Conservation (phyloP, 2,329 filamentous ascomycete genomes). For the Tetracladium maxilliforme region DNA sequence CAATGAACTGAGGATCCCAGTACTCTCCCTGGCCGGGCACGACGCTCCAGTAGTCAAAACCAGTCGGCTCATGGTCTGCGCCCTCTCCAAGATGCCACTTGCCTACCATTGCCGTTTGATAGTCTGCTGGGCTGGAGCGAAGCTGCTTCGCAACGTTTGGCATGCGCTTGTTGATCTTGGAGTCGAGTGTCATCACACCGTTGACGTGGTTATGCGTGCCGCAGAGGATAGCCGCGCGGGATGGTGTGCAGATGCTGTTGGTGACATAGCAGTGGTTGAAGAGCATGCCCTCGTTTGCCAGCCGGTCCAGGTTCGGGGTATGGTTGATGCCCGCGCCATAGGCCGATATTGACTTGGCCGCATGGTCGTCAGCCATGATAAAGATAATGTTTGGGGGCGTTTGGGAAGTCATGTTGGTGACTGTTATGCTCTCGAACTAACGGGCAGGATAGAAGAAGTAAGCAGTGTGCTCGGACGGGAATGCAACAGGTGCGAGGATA, state of each 20-base stretch:
- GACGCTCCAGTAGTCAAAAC: conserved; percentile 36
- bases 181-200: conserved; percentile 30
- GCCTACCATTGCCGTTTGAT: conserved; percentile 35
- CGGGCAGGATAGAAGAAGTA: too few species aligned
- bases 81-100: conserved; percentile 40
- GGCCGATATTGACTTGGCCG: conserved; percentile 29
- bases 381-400: conserved; percentile 26
- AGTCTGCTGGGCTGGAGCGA: conserved; percentile 25
- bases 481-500: too few species aligned
- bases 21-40: conserved; percentile 36
- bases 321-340: conserved; percentile 35
- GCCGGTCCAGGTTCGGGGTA: conserved; percentile 33
- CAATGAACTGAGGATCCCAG: conserved; percentile 33
- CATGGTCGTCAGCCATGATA: conserved; percentile 40
- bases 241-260: conserved; percentile 36
- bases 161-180: conserved; percentile 30
- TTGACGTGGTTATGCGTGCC: conserved; percentile 38
- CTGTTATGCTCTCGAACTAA: too few species aligned
- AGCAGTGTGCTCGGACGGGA: too few species aligned
- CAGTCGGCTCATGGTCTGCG: conserved; percentile 25
- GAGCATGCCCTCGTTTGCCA: conserved; percentile 31
- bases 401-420: too few species aligned
- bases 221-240: conserved; percentile 30
- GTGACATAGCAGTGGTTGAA: conserved; percentile 40
- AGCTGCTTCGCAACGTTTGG: conserved; percentile 37